Evolutionary conservation across 176 grass and related monocot species (phyloP).

Genomic region (Aegilops longissima): DNA sequence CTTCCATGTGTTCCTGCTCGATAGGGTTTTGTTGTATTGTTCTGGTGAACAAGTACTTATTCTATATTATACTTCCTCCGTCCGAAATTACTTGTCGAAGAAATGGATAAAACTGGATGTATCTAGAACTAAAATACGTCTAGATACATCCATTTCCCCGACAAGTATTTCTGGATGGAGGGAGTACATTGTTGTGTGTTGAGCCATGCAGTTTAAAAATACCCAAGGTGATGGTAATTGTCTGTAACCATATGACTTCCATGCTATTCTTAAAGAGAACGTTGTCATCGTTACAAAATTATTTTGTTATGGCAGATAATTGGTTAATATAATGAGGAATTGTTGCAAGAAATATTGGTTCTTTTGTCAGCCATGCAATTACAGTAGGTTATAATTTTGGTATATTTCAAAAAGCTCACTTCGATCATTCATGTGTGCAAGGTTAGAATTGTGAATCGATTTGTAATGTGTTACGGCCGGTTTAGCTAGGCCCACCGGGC

Average conservation of each 20-base stretch:
- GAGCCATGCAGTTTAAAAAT: neutral
- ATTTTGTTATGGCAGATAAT: neutral
- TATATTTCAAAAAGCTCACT: neutral
- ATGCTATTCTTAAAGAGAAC: neutral
- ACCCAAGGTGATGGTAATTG: neutral
- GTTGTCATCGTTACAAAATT: neutral
- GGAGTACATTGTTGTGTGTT: slow-evolving; percentile 2
- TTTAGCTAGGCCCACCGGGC: no score
- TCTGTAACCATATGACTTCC: neutral
- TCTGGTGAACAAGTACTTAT: neutral
- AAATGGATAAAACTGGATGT: no score
- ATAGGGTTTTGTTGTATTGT: neutral
- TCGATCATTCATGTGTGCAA: neutral
- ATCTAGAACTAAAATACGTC: no score
- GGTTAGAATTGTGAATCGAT: neutral
- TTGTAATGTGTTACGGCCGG: neutral
- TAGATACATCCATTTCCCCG: no score
- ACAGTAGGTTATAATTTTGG: neutral
- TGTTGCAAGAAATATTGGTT: neutral
- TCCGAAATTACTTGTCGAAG: no score
- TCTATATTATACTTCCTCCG: neutral
- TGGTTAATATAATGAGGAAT: neutral
- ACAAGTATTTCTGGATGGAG: no score
- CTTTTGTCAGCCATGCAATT: neutral
- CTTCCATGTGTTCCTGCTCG: neutral